These are phyloP conservation scores for Brasilioporus rufonigricans DNA, from an alignment of 768 basidiomycete genomes.

Conservation along the genomic window DNA sequence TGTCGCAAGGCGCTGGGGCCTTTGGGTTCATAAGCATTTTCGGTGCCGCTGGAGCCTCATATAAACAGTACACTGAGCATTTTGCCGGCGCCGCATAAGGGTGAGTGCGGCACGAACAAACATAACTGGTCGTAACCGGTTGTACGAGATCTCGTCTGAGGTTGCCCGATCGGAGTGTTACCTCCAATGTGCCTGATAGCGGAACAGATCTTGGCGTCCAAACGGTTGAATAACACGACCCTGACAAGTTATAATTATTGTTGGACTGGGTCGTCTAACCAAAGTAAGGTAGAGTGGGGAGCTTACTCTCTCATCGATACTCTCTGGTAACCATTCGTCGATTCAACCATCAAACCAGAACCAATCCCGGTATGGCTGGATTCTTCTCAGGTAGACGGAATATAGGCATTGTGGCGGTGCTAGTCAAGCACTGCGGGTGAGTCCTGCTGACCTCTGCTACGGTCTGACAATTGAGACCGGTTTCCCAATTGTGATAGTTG, in stretches of 20 bases:
- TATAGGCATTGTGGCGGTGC: constrained; percentile 26
- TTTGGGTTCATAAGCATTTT: constrained; percentile 35
- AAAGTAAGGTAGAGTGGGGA: constrained; percentile 28
- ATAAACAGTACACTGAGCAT: constrained; percentile 26
- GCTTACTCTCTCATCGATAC: constrained; percentile 18
- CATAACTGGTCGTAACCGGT: constrained; percentile 28
- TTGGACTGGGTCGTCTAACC: constrained; percentile 25
- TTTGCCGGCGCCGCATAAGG: constrained; percentile 34
- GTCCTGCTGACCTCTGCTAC: constrained; percentile 14
- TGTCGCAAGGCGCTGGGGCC: constrained; percentile 7
- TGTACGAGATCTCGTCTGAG: constrained; percentile 29
- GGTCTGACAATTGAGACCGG: constrained; percentile 20
- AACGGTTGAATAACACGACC: constrained; percentile 21
- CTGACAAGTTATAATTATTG: constrained; percentile 21
- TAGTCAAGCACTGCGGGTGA: constrained; percentile 2
- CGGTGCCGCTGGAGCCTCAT: constrained; percentile 30
- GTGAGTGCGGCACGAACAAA: constrained; percentile 29
- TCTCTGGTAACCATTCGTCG: constrained; percentile 14
- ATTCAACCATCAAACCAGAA: constrained; percentile 20
- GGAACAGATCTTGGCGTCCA: constrained; percentile 29
- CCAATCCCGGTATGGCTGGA: constrained; percentile 15
- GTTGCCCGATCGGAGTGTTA: constrained; percentile 25
- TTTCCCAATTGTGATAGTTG: constrained; percentile 5
- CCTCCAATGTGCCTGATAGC: constrained; percentile 29
- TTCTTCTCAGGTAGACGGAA: constrained; percentile 10